These are phyloP conservation scores for Veloboletus limbatus DNA, from an alignment of 1,284 basidiomycete species.

Conservation along the genomic window DNA sequence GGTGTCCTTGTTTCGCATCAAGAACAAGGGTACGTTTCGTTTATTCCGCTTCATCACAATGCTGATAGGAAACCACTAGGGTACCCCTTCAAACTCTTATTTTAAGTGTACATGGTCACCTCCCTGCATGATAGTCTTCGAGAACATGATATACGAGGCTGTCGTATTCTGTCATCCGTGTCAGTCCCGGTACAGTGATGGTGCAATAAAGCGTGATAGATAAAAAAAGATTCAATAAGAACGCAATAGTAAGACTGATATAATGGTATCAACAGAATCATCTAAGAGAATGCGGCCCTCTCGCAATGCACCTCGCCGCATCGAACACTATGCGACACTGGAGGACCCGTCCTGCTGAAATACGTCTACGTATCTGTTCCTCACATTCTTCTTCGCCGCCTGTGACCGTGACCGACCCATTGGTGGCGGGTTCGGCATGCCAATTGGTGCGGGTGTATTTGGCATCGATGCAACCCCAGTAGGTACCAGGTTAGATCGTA, in stretches of 20 bases:
- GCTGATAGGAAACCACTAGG: constrained; percentile 38
- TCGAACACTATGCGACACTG: constrained; percentile 14
- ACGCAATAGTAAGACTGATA: constrained; percentile 17
- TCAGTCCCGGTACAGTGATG: constrained; percentile 4
- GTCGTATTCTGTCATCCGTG: constrained; percentile 1
- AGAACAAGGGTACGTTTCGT: constrained; percentile 72
- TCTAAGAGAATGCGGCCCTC: constrained; percentile 2
- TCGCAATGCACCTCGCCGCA: neutral
- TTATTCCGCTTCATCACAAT: neutral
- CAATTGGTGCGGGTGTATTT: constrained; percentile 34
- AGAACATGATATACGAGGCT: neutral
- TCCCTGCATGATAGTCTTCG: neutral
- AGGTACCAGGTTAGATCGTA: constrained; percentile 66
- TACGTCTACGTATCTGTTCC: constrained; percentile 85
- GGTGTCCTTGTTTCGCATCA: constrained; percentile 86
- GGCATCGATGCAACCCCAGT: constrained; percentile 35
- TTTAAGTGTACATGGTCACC: constrained; percentile 43
- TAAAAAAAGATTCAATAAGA: constrained; percentile 30
- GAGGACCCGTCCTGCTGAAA: constrained; percentile 54
- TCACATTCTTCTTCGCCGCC: constrained; percentile 68
- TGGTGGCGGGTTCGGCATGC: constrained; percentile 42
- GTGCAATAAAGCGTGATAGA: constrained; percentile 24
- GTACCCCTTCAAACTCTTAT: constrained; percentile 75
- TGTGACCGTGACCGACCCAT: constrained; percentile 57
- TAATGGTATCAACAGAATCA: constrained; percentile 19